phyloP scores from a whole-genome alignment of 169 alveolate species.

The Eimeria necatrix region DNA sequence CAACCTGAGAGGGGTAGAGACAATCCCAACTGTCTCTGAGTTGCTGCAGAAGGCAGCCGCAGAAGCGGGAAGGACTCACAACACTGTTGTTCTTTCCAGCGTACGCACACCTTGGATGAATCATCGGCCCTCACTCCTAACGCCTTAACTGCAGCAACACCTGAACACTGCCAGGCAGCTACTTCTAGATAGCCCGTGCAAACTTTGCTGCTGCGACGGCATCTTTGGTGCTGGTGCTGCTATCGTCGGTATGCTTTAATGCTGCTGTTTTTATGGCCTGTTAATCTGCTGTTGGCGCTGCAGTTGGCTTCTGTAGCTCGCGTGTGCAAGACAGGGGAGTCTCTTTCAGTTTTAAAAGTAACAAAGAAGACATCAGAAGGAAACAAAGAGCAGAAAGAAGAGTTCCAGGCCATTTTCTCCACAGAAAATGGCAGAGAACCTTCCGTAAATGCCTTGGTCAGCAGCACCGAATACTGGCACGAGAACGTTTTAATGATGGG shows the following conservation, averaged over 20 bases:
- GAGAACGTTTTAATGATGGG: neutral
- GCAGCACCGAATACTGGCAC: neutral
- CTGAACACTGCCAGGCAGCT: too few relatives aligned
- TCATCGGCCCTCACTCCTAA: neutral
- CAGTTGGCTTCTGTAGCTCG: constrained; percentile 24
- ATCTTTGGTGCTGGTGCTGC: neutral
- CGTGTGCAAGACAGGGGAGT: neutral
- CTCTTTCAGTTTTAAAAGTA: neutral
- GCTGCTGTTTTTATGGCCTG: neutral
- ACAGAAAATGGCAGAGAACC: neutral
- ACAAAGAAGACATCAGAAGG: neutral
- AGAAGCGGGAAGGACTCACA: constrained; percentile 3
- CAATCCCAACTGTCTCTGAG: constrained; percentile 46
- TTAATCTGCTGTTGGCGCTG: neutral
- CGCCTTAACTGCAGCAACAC: neutral
- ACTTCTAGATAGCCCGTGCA: too few relatives aligned
- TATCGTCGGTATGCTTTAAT: neutral
- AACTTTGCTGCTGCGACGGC: neutral
- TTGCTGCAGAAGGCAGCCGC: constrained; percentile 33
- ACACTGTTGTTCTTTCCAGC: constrained; percentile 28
- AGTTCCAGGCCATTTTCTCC: neutral
- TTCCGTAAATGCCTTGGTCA: neutral
- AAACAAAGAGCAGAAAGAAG: neutral
- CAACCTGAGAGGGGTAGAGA: neutral
- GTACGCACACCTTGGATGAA: neutral